Evolutionary conservation across 352 stramenopile genomes (phyloP).

Genomic region (Globisporangium paddicum): DNA sequence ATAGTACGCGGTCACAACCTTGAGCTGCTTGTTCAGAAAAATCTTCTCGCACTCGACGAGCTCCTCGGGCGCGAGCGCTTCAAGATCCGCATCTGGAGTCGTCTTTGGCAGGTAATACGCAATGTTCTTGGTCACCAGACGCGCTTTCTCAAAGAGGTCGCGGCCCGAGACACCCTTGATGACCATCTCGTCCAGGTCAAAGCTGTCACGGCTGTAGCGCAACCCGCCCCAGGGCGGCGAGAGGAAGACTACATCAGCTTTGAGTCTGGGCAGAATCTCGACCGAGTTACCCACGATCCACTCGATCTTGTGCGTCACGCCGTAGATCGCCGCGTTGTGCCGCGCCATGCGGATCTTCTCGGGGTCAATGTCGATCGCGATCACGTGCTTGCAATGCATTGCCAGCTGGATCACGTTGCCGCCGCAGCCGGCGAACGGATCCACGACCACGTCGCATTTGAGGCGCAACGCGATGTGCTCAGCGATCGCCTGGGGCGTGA

Average conservation of each 20-base stretch:
- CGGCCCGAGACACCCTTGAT: constrained; percentile 52
- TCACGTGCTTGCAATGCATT: constrained; percentile 82
- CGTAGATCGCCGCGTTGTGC: constrained; percentile 90
- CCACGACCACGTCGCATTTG: constrained; percentile 81
- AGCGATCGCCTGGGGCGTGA: constrained; percentile 90
- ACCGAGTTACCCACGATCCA: constrained; percentile 89
- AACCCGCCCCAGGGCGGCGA: constrained; percentile 88
- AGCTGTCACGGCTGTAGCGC: constrained; percentile 64
- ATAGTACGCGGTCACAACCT: constrained; percentile 84
- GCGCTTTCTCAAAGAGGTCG: constrained; percentile 60
- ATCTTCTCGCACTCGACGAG: constrained; percentile 72
- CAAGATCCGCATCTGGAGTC: constrained; percentile 45
- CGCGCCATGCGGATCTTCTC: constrained; percentile 87
- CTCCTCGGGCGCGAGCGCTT: constrained; percentile 44
- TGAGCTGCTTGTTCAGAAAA: constrained; percentile 74
- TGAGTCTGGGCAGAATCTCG: constrained; percentile 64
- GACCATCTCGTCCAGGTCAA: constrained; percentile 60
- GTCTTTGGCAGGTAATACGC: constrained; percentile 82
- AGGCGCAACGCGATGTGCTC: constrained; percentile 81
- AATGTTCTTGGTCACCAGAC: constrained; percentile 61
- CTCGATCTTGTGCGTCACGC: constrained; percentile 88
- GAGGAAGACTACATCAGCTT: constrained; percentile 88
- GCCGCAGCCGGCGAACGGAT: constrained; percentile 91
- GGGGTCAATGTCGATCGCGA: constrained; percentile 91
- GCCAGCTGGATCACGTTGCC: constrained; percentile 94